Conservation (phyloP, 495 filamentous ascomycete genomes). For the Aspergillus ellipticus region DNA sequence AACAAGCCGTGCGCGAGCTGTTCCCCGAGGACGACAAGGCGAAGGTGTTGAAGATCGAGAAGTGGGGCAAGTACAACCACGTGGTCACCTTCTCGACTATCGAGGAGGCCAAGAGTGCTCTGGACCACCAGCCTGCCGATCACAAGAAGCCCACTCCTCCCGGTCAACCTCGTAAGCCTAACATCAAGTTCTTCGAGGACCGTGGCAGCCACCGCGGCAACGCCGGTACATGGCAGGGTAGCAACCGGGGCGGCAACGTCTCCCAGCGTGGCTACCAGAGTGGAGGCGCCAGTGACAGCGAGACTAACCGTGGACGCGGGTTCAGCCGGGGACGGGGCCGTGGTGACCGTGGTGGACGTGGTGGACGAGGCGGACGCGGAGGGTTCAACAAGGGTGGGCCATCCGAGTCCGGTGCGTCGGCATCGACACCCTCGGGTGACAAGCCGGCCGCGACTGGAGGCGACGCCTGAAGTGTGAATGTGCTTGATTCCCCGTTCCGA, state of each 20-base stretch:
- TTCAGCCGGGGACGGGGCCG: constrained; percentile 35
- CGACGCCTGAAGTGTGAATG: constrained; percentile 41
- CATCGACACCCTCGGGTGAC: constrained; percentile 49
- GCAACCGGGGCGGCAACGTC: constrained; percentile 51
- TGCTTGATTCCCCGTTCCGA: constrained; percentile 16
- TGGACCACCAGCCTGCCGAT: constrained; percentile 67
- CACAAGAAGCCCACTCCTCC: constrained; percentile 62
- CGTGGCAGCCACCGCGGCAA: constrained; percentile 53
- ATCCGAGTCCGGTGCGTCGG: constrained; percentile 46
- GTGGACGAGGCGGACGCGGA: constrained; percentile 40
- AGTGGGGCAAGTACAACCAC: constrained; percentile 68
- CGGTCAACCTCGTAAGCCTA: constrained; percentile 64
- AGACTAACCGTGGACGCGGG: constrained; percentile 57
- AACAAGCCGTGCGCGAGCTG: constrained; percentile 72
- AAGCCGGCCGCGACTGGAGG: constrained; percentile 40
- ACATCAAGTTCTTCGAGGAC: constrained; percentile 75
- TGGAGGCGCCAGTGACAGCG: constrained; percentile 77
- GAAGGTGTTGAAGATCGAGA: constrained; percentile 77
- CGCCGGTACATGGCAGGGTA: constrained; percentile 72
- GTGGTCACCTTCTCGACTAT: constrained; percentile 73
- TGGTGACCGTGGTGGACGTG: constrained; percentile 27
- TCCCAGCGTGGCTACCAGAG: constrained; percentile 69
- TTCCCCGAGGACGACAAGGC: constrained; percentile 76
- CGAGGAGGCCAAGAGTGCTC: constrained; percentile 73
- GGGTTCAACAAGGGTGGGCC: constrained; percentile 51